Conservation (phyloP, 495 filamentous ascomycete species). For the Cenococcum geophilum region DNA sequence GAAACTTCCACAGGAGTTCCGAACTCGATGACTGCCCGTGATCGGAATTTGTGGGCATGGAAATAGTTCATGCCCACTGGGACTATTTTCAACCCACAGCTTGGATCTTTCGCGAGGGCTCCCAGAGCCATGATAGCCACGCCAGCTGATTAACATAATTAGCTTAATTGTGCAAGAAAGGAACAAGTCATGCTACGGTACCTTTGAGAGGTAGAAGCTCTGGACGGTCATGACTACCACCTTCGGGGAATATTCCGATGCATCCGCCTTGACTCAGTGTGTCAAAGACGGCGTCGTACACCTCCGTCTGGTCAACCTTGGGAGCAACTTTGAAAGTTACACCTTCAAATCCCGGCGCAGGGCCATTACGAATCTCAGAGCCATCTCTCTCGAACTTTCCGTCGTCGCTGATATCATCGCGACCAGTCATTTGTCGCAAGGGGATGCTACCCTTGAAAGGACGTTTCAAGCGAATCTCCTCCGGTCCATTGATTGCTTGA, state of each 20-base stretch:
- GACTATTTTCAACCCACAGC: slow-evolving; percentile 94
- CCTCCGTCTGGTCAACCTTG: slow-evolving; percentile 87
- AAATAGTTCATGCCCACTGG: slow-evolving; percentile 99
- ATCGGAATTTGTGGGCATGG: slow-evolving; percentile 97
- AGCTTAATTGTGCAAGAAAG: not conserved
- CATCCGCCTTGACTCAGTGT: slow-evolving; percentile 76
- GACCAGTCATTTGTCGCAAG: slow-evolving; percentile 70
- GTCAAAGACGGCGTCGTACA: slow-evolving; percentile 88
- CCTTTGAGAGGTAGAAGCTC: slow-evolving; percentile 89
- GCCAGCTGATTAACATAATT: slow-evolving; percentile 56
- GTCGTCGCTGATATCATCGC: slow-evolving; percentile 58
- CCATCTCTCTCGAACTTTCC: slow-evolving; percentile 47
- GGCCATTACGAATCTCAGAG: slow-evolving; percentile 19
- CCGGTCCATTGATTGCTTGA: slow-evolving; percentile 66
- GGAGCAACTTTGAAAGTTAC: slow-evolving; percentile 81
- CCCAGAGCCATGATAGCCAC: slow-evolving; percentile 98
- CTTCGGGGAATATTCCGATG: slow-evolving; percentile 96
- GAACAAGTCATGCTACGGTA: slow-evolving; percentile 30
- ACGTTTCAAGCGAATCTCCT: slow-evolving; percentile 82
- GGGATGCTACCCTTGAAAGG: slow-evolving; percentile 67
- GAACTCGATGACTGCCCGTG: slow-evolving; percentile 93
- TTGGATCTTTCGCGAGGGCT: slow-evolving; percentile 76
- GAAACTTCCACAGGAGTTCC: slow-evolving; percentile 81
- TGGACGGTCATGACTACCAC: slow-evolving; percentile 93
- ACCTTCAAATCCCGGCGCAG: slow-evolving; percentile 55